Evolutionary conservation across 2,329 filamentous ascomycete genomes (phyloP).

Genomic region (Cladosporium sphaerospermum): DNA sequence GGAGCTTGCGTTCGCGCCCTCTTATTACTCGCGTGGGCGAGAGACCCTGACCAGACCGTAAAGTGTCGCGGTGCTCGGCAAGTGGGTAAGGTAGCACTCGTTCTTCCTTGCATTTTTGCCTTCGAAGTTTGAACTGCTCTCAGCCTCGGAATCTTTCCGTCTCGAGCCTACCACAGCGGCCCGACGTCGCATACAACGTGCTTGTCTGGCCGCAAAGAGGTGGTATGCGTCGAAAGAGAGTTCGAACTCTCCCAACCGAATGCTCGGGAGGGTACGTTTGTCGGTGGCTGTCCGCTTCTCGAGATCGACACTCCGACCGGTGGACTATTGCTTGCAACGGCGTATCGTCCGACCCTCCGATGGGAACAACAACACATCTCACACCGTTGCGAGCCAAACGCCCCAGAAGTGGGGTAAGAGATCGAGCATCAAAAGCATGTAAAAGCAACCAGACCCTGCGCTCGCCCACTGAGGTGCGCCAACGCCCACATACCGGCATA

Average conservation of each 20-base stretch:
- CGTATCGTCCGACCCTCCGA: background rate
- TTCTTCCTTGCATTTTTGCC: background rate
- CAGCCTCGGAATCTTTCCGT: too few relatives aligned
- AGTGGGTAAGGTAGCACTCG: background rate
- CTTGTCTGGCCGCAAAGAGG: background rate
- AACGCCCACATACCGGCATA: background rate
- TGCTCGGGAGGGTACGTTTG: too few relatives aligned
- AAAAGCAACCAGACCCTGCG: conserved; percentile 2
- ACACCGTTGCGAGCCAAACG: background rate
- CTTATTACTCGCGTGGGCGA: background rate
- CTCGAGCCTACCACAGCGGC: background rate
- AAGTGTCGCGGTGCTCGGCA: background rate
- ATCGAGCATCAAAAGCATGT: background rate
- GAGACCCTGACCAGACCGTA: background rate
- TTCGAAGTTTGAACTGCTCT: background rate
- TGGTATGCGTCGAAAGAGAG: too few relatives aligned
- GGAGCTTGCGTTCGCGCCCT: background rate
- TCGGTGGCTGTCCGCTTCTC: too few relatives aligned
- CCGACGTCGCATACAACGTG: background rate
- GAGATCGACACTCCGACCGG: background rate
- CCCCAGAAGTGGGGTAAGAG: background rate
- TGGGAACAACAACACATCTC: background rate
- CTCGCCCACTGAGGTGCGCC: background rate
- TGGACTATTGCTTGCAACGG: background rate
- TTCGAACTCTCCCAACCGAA: too few relatives aligned